Evolutionary conservation across 2,329 filamentous ascomycete species (phyloP), one percentile per base, ranked within the genome.

Genomic region (Neonectria faginata): DNA sequence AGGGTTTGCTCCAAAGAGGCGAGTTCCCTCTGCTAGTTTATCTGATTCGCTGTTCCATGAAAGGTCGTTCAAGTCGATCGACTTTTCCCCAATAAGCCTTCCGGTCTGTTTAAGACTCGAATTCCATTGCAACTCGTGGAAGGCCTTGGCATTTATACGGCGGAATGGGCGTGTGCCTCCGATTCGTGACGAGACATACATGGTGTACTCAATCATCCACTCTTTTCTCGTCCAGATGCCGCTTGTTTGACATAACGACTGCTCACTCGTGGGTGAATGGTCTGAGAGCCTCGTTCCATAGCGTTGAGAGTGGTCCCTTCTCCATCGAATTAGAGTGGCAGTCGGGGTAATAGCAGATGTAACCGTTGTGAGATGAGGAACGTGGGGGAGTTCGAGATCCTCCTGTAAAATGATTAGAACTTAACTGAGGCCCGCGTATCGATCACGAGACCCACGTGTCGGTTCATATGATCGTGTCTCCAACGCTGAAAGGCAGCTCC

Each of bases 331-430:
- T 3, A 83, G 75, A 25, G 54, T 72, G 16, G 74, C 66, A 1
- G 81, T 83, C 3, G 81, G 81, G 20, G 77, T 74, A 60, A 83
- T 80, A 4, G 75, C 75, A 4, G 80, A 76, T 31, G 80, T 80
- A 47, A 83, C 80, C 5, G 82, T 83, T 7, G 78, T 82, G 69
- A 83, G 80, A 67, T 83, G 82, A 12, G 82, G 82, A n/a, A 82
- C 76, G 60, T 83, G 82, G 47, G 82, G 82, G 42, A 83, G 78
- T 59, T 82, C 79, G 29, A 83, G 75, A 51, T 83, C 79, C 12
- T 74, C 70, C 80, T 82, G 52, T 45, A 70, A 52, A 18, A n/a
- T 31, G 56, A 56, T 73, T 41, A 72, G 56, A 25, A 36, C 29
- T 20, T 12, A n/a, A 33, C 31, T 31, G 20, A 27, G 44, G 16